Base-by-base conservation (phyloP, 2,329 filamentous ascomycete genomes). In the Aschersonia sp. region DNA sequence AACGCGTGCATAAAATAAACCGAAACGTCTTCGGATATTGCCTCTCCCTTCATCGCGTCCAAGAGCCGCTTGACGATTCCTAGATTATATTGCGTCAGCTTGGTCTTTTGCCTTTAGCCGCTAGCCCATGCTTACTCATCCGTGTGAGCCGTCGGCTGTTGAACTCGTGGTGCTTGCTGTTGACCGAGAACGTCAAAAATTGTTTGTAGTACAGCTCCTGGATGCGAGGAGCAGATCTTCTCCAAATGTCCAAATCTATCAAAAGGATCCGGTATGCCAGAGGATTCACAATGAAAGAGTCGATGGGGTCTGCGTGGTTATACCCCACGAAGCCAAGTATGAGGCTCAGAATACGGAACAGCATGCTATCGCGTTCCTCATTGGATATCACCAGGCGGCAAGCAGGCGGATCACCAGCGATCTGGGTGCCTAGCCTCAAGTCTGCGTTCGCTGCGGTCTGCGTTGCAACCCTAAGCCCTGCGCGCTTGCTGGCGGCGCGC, bases 271-370 rank as follows among this genome's bases (percentile, higher is more conserved):
- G 82, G 64, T 97, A 98, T 4, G 90, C 92, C 51, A 98, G 73
- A 0, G 92, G 90, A 56, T 98, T 98, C 55, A 94, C 85, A 59
- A 98, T 94, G 56, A 95, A 86, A 1, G 90, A 95, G 49, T 90
- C 83, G 49, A 87, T 79, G 1, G 88, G 86, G 35, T 81, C 74
- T n/a, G 76, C 69, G 53, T 83, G 81, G 51, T 89, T 82, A 62
- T 94, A 97, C 4, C 92, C 92, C 50, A 95, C 81, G 61, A 97
- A 98, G 6, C 77, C 75, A 14, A 98, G 73, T 4, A 95, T 79
- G 30, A 90, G 69, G 49, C 79, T 81, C 5, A 98, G 72, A 7
- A 95, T 70, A 52, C 84, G 67, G 58, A 81, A 70, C 49, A 71
- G 68, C 51, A 80, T 58, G 53, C 66, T 68, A 48, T 80, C 74